phyloP scores from a whole-genome alignment of 2,329 filamentous ascomycete genomes.

The Pyrenochaeta sp. region DNA sequence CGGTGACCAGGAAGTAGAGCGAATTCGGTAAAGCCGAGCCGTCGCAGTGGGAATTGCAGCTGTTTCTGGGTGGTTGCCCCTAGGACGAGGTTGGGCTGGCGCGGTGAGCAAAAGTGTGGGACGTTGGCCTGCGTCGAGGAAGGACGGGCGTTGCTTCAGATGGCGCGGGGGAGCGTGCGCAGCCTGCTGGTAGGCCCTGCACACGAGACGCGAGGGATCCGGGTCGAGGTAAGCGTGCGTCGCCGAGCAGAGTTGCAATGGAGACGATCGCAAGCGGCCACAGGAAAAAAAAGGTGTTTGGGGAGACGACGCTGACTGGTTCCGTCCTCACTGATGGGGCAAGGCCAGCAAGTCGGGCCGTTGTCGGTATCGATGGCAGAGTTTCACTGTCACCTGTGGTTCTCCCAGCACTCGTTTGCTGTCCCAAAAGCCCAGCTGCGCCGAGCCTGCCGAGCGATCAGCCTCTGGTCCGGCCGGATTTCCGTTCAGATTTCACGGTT shows the following conservation, averaged over 20 bases:
- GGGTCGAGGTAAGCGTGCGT: constrained; percentile 26
- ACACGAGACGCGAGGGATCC: constrained; percentile 21
- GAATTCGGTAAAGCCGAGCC: constrained; percentile 48
- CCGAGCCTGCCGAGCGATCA: constrained; percentile 48
- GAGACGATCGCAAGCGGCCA: constrained; percentile 26
- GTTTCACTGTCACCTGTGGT: constrained; percentile 26
- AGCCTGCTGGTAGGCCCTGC: constrained; percentile 24
- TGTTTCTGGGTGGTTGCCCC: constrained; percentile 35
- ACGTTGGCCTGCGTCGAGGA: constrained; percentile 22
- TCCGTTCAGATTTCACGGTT: constrained; percentile 24
- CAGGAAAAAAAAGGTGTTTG: constrained; percentile 20
- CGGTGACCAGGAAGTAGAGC: constrained; percentile 20
- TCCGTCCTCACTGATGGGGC: constrained; percentile 13
- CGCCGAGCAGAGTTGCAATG: constrained; percentile 27
- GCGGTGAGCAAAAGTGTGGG: constrained; percentile 32
- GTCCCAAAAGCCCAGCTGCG: constrained; percentile 38
- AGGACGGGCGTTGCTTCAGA: constrained; percentile 16
- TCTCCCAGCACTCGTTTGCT: constrained; percentile 33
- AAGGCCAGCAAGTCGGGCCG: constrained; percentile 42
- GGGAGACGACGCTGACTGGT: constrained; percentile 23
- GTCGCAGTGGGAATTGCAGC: constrained; percentile 41
- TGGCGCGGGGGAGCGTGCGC: constrained; percentile 25
- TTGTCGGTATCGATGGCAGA: constrained; percentile 34
- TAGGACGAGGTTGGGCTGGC: constrained; percentile 34
- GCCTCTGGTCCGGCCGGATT: constrained; percentile 43